phyloP scores from a whole-genome alignment of 345 rosid species.

The Salix exigua region DNA sequence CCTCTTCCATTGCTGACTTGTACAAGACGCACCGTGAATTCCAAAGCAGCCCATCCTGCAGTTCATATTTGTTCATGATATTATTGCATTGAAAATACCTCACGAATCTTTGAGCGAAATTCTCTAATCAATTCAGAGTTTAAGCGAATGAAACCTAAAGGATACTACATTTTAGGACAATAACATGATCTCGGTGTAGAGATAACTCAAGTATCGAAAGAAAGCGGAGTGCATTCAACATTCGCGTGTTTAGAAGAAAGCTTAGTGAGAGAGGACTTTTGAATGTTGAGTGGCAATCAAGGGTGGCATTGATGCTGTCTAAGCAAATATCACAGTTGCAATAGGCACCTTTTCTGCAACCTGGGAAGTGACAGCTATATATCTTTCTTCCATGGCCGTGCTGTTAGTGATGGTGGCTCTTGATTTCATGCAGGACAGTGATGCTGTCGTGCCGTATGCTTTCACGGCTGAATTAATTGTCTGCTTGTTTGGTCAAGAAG shows the following conservation, averaged over 20 bases:
- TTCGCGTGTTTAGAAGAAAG: slow-evolving; percentile 36
- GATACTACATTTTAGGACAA: slow-evolving; percentile 29
- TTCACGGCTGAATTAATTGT: slow-evolving; percentile 32
- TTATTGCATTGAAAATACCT: neutral
- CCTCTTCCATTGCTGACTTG: too few relatives aligned
- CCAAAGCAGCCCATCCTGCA: slow-evolving; percentile 56
- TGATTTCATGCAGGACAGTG: slow-evolving; percentile 37
- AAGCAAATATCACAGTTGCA: slow-evolving; percentile 80
- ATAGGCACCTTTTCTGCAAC: slow-evolving; percentile 80
- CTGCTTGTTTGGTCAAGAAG: neutral
- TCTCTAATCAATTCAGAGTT: neutral
- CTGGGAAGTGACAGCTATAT: slow-evolving; percentile 80
- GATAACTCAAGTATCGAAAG: slow-evolving; percentile 41
- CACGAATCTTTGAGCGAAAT: neutral
- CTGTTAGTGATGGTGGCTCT: slow-evolving; percentile 6
- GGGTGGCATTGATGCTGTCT: slow-evolving; percentile 80
- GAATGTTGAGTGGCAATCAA: slow-evolving; percentile 71
- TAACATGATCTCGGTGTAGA: slow-evolving; percentile 57
- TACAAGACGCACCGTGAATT: slow-evolving; percentile 60
- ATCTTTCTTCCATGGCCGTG: slow-evolving; percentile 38
- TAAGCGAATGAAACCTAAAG: slow-evolving; percentile 38
- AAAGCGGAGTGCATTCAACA: slow-evolving; percentile 42
- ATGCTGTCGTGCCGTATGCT: slow-evolving; percentile 11
- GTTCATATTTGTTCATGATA: neutral
- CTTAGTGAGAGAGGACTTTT: slow-evolving; percentile 64